These are phyloP conservation scores for Fonsecaea multimorphosa DNA, from an alignment of 2,329 filamentous ascomycete genomes.

Conservation along the genomic window DNA sequence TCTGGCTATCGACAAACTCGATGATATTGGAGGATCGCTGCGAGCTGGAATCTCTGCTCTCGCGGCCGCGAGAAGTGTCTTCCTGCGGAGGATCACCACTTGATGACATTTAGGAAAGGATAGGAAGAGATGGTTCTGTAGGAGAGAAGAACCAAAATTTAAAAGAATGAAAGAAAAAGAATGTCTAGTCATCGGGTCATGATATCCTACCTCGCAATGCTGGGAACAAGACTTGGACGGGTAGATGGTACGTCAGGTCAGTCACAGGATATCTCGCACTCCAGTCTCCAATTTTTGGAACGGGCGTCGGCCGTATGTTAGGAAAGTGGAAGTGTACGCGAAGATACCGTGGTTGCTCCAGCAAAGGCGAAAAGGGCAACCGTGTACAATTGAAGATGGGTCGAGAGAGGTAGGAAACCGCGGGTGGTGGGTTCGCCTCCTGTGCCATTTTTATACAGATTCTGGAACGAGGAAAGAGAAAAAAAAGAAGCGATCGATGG, in stretches of 20 bases:
- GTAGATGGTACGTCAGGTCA: slow-evolving; percentile 2
- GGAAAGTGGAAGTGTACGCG: background rate
- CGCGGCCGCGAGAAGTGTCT: slow-evolving; percentile 6
- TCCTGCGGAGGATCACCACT: slow-evolving; percentile 27
- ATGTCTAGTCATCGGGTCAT: background rate
- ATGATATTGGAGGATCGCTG: slow-evolving; percentile 28
- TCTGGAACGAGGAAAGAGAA: background rate
- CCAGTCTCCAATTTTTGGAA: slow-evolving; percentile 1
- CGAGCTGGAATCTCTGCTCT: slow-evolving; percentile 16
- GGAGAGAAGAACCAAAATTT: background rate
- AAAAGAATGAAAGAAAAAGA: slow-evolving; percentile 6
- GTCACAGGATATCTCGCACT: slow-evolving; percentile 19
- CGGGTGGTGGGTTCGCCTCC: background rate
- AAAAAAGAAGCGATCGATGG: too few species aligned
- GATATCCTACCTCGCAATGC: slow-evolving; percentile 7
- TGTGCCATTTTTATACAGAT: background rate
- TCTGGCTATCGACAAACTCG: slow-evolving; percentile 38
- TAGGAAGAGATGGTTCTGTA: background rate
- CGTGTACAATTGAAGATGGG: background rate
- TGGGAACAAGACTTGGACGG: slow-evolving; percentile 1
- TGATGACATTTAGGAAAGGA: slow-evolving; percentile 29
- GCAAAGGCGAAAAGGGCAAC: background rate
- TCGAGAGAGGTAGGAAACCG: background rate
- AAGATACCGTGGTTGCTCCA: background rate
- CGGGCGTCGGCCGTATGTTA: background rate